These are phyloP conservation scores for Tuber brumale DNA, from an alignment of 495 filamentous ascomycete genomes.

Conservation along the genomic window DNA sequence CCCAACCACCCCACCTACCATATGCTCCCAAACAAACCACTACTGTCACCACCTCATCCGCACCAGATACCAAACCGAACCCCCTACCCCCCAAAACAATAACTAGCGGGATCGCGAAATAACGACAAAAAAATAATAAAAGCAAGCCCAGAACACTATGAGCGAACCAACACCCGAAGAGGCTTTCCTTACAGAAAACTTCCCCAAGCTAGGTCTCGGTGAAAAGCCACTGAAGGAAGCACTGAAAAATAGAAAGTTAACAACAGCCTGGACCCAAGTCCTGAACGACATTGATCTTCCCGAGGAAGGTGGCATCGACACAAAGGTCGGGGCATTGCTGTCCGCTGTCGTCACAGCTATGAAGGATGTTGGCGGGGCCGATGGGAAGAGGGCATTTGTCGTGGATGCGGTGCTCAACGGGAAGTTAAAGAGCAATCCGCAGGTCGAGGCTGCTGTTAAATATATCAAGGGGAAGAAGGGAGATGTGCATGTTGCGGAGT, in stretches of 20 bases:
- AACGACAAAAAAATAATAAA: background rate
- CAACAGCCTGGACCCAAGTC: conserved; percentile 30
- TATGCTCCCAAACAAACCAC: background rate
- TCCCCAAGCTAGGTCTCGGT: conserved; percentile 34
- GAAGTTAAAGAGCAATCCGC: conserved; percentile 34
- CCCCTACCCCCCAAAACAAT: background rate
- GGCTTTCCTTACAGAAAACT: conserved; percentile 22
- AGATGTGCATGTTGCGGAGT: conserved; percentile 29
- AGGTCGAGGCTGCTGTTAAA: conserved; percentile 38
- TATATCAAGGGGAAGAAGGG: conserved; percentile 26
- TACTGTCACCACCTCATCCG: background rate
- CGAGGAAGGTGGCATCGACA: conserved; percentile 27
- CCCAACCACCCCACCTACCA: background rate
- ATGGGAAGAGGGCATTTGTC: conserved; percentile 34
- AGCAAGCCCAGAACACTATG: conserved; percentile 18
- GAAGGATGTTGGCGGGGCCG: conserved; percentile 24
- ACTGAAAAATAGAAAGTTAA: conserved; percentile 38
- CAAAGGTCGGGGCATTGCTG: conserved; percentile 28
- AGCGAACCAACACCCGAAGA: conserved; percentile 25
- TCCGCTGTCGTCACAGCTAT: conserved; percentile 31
- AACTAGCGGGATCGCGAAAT: background rate
- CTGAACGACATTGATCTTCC: conserved; percentile 3
- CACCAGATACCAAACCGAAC: background rate
- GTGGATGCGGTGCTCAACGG: conserved; percentile 32
- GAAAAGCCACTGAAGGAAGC: conserved; percentile 40